Evolutionary conservation across 176 grass and related monocot genomes (phyloP).

Genomic region (Musa itinerans): DNA sequence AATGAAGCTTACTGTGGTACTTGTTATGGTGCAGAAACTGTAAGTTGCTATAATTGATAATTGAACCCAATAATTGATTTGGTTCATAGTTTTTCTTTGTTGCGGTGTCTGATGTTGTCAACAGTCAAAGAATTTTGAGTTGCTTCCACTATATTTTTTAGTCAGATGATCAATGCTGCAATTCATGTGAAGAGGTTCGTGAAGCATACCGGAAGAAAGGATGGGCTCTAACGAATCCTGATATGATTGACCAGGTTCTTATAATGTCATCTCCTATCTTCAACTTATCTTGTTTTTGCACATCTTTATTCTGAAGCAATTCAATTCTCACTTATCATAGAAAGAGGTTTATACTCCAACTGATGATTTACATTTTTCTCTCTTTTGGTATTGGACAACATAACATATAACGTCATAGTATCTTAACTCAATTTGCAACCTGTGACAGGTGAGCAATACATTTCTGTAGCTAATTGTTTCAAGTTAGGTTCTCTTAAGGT

Average conservation of each 20-base stretch:
- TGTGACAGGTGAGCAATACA: too few species aligned
- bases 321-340: too few species aligned
- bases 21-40: constrained; percentile 86
- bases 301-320: too few species aligned
- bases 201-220: constrained; percentile 95
- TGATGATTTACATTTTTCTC: too few species aligned
- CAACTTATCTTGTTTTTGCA: too few species aligned
- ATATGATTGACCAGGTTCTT: constrained; percentile 85
- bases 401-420: too few species aligned
- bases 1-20: constrained; percentile 90
- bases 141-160: constrained; percentile 21
- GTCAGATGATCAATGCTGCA: constrained; percentile 95
- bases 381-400: constrained; percentile 3
- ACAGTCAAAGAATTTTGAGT: not conserved
- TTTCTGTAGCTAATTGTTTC: not conserved
- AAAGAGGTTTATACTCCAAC: too few species aligned
- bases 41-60: constrained; percentile 15
- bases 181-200: constrained; percentile 94
- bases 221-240: constrained; percentile 77
- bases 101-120: not conserved
- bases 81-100: not conserved
- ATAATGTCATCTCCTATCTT: not conserved
- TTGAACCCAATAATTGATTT: constrained; percentile 1
- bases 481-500: not conserved
- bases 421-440: too few species aligned